Percentiles rank a stretch among this genome's conserved stretches.
Evolutionary conservation across 2,329 filamentous ascomycete genomes (phyloP).

Genomic region (Myriosclerotinia scirpicola): DNA sequence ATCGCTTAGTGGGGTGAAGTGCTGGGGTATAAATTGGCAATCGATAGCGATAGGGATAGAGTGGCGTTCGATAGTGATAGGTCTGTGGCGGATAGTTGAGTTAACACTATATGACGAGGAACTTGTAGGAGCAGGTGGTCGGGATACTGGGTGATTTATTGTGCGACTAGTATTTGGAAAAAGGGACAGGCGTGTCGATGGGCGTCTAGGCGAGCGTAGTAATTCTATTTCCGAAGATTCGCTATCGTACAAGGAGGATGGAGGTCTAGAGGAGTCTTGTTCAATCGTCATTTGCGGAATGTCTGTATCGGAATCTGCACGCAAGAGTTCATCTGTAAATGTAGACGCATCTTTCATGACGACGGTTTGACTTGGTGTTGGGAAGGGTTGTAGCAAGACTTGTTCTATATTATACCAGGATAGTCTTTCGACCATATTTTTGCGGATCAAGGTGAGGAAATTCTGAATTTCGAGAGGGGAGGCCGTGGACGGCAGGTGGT

Average conservation of each 20-base stretch:
- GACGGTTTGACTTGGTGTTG: not conserved
- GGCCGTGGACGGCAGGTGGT: conserved; percentile 56
- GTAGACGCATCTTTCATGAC: conserved; percentile 18
- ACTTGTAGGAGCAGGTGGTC: not conserved
- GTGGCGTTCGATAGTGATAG: not conserved
- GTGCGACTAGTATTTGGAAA: not conserved
- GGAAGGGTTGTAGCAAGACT: conserved; percentile 26
- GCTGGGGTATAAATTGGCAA: not conserved
- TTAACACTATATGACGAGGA: not conserved
- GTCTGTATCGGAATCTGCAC: not conserved
- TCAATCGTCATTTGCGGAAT: not conserved
- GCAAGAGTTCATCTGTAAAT: not conserved
- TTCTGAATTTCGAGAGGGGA: conserved; percentile 53
- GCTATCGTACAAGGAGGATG: conserved; percentile 1
- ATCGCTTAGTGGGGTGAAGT: not conserved
- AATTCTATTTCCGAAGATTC: not conserved
- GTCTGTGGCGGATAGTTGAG: conserved; percentile 7
- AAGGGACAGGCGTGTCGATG: not conserved
- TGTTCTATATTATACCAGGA: conserved; percentile 49
- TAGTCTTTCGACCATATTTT: conserved; percentile 49
- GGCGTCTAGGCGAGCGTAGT: not conserved
- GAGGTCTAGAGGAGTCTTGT: conserved; percentile 21
- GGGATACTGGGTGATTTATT: not conserved
- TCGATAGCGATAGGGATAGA: conserved; percentile 7
- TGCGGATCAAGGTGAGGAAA: conserved; percentile 55